Evolutionary conservation across 1,284 basidiomycete species (phyloP).

Genomic region (Coriolopsis trogii): DNA sequence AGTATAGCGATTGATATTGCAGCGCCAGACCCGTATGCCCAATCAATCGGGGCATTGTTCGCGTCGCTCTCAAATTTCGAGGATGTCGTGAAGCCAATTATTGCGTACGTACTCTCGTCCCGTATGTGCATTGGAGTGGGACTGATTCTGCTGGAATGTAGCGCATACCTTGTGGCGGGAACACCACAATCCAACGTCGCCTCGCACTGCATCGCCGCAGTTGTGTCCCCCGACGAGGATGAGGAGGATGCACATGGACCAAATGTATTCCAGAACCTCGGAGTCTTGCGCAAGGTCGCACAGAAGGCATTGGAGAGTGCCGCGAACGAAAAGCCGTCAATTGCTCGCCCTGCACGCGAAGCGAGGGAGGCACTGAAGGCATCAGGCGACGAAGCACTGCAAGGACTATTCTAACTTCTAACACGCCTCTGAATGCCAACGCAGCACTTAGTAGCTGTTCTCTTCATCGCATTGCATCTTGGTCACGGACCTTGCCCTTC

Average conservation of each 20-base stretch:
- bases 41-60: constrained; percentile 70
- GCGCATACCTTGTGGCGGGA: constrained; percentile 59
- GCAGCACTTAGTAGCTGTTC: not conserved
- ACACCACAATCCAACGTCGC: constrained; percentile 66
- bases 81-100: constrained; percentile 66
- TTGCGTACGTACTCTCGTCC: constrained; percentile 55
- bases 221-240: constrained; percentile 55
- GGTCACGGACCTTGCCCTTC: no score
- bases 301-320: constrained; percentile 77
- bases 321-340: constrained; percentile 71
- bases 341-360: constrained; percentile 85
- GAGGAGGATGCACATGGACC: constrained; percentile 38
- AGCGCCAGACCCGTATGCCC: constrained; percentile 68
- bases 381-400: constrained; percentile 31
- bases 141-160: constrained; percentile 29
- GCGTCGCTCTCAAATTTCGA: constrained; percentile 69
- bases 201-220: constrained; percentile 67
- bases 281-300: constrained; percentile 58
- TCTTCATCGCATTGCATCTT: constrained; percentile 1
- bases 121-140: not conserved
- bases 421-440: not conserved
- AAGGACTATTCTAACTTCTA: constrained; percentile 23
- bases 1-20: not conserved
- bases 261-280: constrained; percentile 70
- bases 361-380: constrained; percentile 75